Evolutionary conservation across 2,329 filamentous ascomycete species (phyloP).

Genomic region (Ilyonectria destructans): DNA sequence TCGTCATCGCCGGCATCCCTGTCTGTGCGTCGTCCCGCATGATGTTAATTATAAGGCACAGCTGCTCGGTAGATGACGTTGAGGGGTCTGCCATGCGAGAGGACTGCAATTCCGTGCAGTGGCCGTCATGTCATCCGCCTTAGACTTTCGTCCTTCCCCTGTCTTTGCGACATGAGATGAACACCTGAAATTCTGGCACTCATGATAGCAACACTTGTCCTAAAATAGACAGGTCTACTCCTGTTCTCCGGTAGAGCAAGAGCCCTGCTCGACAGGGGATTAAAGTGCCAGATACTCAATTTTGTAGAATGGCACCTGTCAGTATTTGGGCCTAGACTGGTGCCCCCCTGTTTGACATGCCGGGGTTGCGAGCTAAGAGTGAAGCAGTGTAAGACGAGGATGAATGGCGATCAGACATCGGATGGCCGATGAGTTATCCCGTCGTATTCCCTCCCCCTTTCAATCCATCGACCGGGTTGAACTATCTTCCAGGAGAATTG

Average conservation of each 20-base stretch:
- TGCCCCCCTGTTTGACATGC: background rate
- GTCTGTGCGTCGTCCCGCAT: conserved; percentile 32
- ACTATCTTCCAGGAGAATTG: conserved; percentile 6
- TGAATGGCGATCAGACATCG: background rate
- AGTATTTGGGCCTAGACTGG: background rate
- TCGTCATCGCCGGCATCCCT: conserved; percentile 18
- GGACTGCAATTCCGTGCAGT: conserved; percentile 5
- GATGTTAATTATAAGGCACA: conserved; percentile 34
- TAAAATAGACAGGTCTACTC: conserved; percentile 3
- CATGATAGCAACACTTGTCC: background rate
- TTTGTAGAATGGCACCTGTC: background rate
- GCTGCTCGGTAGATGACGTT: conserved; percentile 19
- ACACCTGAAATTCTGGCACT: background rate
- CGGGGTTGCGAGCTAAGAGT: conserved; percentile 1
- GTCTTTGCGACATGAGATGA: conserved; percentile 17
- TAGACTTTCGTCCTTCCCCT: background rate
- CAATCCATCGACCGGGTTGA: conserved; percentile 3
- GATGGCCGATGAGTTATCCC: conserved; percentile 4
- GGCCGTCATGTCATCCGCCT: background rate
- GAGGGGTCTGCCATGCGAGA: conserved; percentile 8
- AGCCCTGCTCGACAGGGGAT: conserved; percentile 7
- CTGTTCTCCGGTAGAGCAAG: background rate
- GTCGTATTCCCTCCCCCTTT: conserved; percentile 11
- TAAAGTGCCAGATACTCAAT: background rate
- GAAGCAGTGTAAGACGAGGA: conserved; percentile 3